Conservation (phyloP, 805 yeast species). For the Saccharomycopsis schoenii region DNA sequence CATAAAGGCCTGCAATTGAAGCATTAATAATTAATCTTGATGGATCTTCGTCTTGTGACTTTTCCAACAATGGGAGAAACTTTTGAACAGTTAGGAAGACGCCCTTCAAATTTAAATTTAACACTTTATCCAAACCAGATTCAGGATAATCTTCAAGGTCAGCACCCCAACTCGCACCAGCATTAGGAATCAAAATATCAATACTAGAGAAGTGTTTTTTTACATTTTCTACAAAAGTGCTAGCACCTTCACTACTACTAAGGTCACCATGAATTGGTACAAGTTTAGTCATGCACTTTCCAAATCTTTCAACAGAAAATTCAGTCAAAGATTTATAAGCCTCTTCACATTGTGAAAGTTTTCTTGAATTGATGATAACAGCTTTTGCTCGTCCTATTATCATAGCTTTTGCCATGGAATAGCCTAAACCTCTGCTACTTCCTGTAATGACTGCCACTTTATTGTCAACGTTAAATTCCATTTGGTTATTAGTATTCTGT, state of each 20-base stretch:
- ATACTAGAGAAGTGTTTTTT: conserved; percentile 25
- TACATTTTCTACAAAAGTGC: conserved; percentile 33
- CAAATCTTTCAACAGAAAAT: conserved; percentile 11
- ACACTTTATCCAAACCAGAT: conserved; percentile 49
- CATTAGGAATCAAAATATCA: conserved; percentile 63
- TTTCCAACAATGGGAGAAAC: conserved; percentile 47
- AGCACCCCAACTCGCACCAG: conserved; percentile 77
- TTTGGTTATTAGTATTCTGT: background rate
- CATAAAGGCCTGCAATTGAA: conserved; percentile 47
- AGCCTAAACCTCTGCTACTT: conserved; percentile 68
- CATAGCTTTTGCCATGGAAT: conserved; percentile 55
- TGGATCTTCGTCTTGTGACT: conserved; percentile 36
- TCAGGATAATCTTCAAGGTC: conserved; percentile 52
- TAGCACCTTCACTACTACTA: conserved; percentile 39
- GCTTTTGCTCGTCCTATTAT: conserved; percentile 51
- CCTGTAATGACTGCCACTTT: conserved; percentile 63
- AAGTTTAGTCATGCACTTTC: conserved; percentile 25
- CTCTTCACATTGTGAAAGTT: conserved; percentile 49
- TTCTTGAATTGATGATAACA: conserved; percentile 57
- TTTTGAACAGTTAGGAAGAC: conserved; percentile 58
- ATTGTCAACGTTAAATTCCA: conserved; percentile 37
- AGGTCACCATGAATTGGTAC: conserved; percentile 48
- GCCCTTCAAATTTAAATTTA: conserved; percentile 55
- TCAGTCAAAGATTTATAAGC: conserved; percentile 33
- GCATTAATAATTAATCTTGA: conserved; percentile 57